Evolutionary conservation across 2,329 filamentous ascomycete genomes (phyloP).

Genomic region (Exophiala bonariae): DNA sequence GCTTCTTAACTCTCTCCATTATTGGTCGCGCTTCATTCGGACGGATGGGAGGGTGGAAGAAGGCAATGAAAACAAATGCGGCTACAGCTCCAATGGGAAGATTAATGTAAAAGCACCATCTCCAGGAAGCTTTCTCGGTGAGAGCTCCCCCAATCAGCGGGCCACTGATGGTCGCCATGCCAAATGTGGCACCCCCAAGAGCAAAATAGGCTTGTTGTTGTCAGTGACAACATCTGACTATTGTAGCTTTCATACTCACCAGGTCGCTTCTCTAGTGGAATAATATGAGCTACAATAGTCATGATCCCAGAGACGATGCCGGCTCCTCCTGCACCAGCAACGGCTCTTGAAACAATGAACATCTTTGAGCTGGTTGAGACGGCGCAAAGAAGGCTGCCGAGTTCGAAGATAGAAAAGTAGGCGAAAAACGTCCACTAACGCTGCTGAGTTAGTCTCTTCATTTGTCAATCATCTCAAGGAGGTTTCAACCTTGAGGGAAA

Average conservation of each 20-base stretch:
- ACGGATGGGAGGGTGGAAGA: slow-evolving; percentile 10
- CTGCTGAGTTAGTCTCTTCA: not conserved
- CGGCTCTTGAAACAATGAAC: slow-evolving; percentile 32
- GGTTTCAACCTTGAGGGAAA: slow-evolving; percentile 37
- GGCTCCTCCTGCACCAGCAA: slow-evolving; percentile 31
- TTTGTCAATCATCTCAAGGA: not conserved
- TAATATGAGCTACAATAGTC: slow-evolving; percentile 29
- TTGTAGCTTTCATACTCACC: slow-evolving; percentile 5
- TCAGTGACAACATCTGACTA: not conserved
- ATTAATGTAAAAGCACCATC: slow-evolving; percentile 47
- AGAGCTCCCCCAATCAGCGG: slow-evolving; percentile 45
- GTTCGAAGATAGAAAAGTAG: slow-evolving; percentile 32
- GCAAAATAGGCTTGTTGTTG: slow-evolving; percentile 32
- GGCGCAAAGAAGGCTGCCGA: slow-evolving; percentile 32
- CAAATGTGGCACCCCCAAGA: slow-evolving; percentile 32
- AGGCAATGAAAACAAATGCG: slow-evolving; percentile 35
- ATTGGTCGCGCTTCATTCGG: slow-evolving; percentile 4
- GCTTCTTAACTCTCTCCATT: slow-evolving; percentile 13
- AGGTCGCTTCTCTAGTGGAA: slow-evolving; percentile 33
- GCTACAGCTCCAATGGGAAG: slow-evolving; percentile 37
- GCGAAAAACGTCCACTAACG: slow-evolving; percentile 28
- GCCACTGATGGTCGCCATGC: slow-evolving; percentile 39
- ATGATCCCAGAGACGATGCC: slow-evolving; percentile 31
- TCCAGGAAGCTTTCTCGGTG: slow-evolving; percentile 40
- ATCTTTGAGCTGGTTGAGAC: slow-evolving; percentile 30